phyloP scores from a whole-genome alignment of 441 rosid species.

The Eutrema salsugineum region DNA sequence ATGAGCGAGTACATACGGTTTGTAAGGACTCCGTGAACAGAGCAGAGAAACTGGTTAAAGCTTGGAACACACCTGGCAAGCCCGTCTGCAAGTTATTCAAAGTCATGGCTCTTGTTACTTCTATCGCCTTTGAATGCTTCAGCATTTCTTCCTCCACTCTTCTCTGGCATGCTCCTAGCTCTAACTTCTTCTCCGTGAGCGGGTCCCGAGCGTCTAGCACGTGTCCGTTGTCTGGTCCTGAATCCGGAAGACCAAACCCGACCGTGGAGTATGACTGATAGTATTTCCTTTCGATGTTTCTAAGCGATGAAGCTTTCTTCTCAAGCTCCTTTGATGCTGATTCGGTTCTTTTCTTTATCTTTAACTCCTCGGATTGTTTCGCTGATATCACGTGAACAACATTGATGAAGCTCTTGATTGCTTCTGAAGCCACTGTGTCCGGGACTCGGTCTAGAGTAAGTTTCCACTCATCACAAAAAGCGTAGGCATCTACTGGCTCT shows the following conservation, averaged over 20 bases:
- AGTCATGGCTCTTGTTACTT: constrained; percentile 88
- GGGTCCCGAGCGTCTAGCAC: constrained; percentile 87
- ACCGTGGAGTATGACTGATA: constrained; percentile 89
- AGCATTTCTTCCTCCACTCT: constrained; percentile 89
- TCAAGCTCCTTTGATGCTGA: constrained; percentile 80
- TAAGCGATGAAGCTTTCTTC: constrained; percentile 82
- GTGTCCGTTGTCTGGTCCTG: constrained; percentile 59
- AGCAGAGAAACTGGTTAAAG: constrained; percentile 79
- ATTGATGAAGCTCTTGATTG: constrained; percentile 88
- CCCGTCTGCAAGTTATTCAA: constrained; percentile 89
- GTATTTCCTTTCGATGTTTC: constrained; percentile 84
- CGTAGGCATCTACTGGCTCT: constrained; percentile 47
- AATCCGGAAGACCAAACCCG: constrained; percentile 74
- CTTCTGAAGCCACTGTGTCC: constrained; percentile 92
- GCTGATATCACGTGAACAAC: constrained; percentile 71
- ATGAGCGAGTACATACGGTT: constrained; percentile 66
- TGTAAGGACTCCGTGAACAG: constrained; percentile 67
- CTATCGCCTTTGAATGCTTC: constrained; percentile 79
- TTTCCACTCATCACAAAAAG: constrained; percentile 96
- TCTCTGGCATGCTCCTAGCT: constrained; percentile 81
- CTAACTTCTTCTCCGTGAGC: constrained; percentile 71
- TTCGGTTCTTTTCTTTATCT: constrained; percentile 71
- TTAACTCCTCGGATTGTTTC: constrained; percentile 79
- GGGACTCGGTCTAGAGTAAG: constrained; percentile 90
- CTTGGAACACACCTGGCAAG: constrained; percentile 90